Conservation (phyloP, 768 basidiomycete genomes). For the Auricularia sp. region DNA sequence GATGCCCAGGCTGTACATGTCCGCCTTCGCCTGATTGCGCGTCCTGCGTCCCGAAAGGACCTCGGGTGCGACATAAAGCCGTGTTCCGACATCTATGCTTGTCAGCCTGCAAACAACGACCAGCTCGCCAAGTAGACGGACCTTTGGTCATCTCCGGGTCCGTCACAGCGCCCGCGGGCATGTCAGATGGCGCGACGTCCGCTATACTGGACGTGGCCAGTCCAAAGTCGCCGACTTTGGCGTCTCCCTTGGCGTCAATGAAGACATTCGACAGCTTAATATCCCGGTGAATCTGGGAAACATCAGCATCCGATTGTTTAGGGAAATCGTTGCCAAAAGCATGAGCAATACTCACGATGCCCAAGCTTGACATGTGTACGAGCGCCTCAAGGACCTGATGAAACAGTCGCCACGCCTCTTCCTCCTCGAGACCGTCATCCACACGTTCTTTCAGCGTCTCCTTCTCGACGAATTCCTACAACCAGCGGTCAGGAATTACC, state of each 20-base stretch:
- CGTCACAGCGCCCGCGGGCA: conserved; percentile 26
- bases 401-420: conserved; percentile 84
- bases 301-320: no score
- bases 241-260: conserved; percentile 78
- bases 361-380: conserved; percentile 77
- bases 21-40: conserved; percentile 73
- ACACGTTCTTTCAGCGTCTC: conserved; percentile 86
- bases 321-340: not conserved
- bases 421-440: conserved; percentile 70
- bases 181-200: conserved; percentile 65
- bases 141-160: conserved; percentile 73
- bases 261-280: conserved; percentile 93
- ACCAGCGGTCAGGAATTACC: conserved; percentile 1
- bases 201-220: conserved; percentile 76
- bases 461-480: conserved; percentile 78
- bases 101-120: not conserved
- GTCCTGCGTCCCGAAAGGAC: conserved; percentile 42
- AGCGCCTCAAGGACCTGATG: conserved; percentile 85
- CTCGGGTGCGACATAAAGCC: conserved; percentile 88
- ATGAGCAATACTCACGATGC: conserved; percentile 50
- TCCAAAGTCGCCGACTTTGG: conserved; percentile 93
- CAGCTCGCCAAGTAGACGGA: conserved; percentile 19
- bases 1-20: conserved; percentile 94
- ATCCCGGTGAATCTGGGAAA: conserved; percentile 37
- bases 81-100: conserved; percentile 72